These are phyloP conservation scores for Fusarium sp. DNA, from an alignment of 2,329 filamentous ascomycete genomes.

Conservation along the genomic window DNA sequence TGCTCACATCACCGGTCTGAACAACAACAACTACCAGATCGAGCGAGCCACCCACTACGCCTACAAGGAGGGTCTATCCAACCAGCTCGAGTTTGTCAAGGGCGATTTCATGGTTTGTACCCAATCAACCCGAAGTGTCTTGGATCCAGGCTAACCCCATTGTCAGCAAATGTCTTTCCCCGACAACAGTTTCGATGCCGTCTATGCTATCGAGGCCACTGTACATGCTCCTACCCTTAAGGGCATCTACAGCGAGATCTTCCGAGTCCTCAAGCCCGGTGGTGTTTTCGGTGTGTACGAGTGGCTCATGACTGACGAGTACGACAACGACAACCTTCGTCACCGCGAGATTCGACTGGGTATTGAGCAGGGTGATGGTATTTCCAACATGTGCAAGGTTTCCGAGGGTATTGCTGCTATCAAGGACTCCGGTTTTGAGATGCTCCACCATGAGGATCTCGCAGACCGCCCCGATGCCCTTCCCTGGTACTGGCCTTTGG, in stretches of 20 bases:
- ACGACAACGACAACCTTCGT: slow-evolving; percentile 86
- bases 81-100: slow-evolving; percentile 89
- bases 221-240: slow-evolving; percentile 92
- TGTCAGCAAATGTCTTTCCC: slow-evolving; percentile 90
- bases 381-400: slow-evolving; percentile 95
- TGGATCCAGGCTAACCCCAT: slow-evolving; percentile 16
- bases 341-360: slow-evolving; percentile 92
- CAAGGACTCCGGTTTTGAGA: slow-evolving; percentile 85
- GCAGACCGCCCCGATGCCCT: slow-evolving; percentile 79
- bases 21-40: slow-evolving; percentile 99
- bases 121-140: neutral
- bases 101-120: slow-evolving; percentile 88
- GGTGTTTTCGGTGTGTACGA: slow-evolving; percentile 98
- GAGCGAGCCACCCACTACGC: slow-evolving; percentile 91
- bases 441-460: slow-evolving; percentile 87
- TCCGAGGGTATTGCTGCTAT: slow-evolving; percentile 85
- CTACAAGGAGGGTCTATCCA: slow-evolving; percentile 79
- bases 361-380: slow-evolving; percentile 96
- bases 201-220: slow-evolving; percentile 97
- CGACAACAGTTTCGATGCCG: slow-evolving; percentile 90
- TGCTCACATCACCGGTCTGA: slow-evolving; percentile 88
- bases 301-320: slow-evolving; percentile 97
- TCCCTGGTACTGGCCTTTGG: slow-evolving; percentile 95
- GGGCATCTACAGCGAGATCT: slow-evolving; percentile 94
- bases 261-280: slow-evolving; percentile 93